Conservation (phyloP, 495 filamentous ascomycete species). For the Penicillium macrosclerotiorum region DNA sequence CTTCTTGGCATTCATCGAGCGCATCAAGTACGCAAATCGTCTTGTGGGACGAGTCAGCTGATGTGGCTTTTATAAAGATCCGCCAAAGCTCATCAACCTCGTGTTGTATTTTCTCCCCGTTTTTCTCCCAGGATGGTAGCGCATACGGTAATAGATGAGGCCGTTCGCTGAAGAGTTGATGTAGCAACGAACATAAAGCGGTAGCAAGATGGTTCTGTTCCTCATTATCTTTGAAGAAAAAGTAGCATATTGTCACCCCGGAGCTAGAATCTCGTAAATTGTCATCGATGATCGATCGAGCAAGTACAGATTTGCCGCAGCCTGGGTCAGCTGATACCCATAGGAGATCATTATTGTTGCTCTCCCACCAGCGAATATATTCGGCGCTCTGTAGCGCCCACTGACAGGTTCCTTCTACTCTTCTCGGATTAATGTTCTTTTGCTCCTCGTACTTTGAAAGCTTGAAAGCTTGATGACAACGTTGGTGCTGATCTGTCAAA, state of each 20-base stretch:
- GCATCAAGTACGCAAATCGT: not conserved
- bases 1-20: not conserved
- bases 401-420: constrained; percentile 21
- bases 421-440: constrained; percentile 26
- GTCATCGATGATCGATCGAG: constrained; percentile 43
- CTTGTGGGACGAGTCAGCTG: not conserved
- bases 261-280: constrained; percentile 2
- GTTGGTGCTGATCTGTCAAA: constrained; percentile 18
- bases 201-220: constrained; percentile 37
- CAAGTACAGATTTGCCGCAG: constrained; percentile 55
- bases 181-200: constrained; percentile 45
- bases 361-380: constrained; percentile 28
- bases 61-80: not conserved
- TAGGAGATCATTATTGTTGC: constrained; percentile 32
- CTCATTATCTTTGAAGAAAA: constrained; percentile 57
- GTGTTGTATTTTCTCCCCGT: too few species aligned
- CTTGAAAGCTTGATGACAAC: constrained; percentile 27
- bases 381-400: constrained; percentile 28
- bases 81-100: not conserved
- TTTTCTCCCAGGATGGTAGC: too few species aligned
- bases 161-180: constrained; percentile 51
- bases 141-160: too few species aligned
- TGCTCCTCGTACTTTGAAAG: constrained; percentile 21
- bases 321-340: constrained; percentile 55
- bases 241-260: constrained; percentile 37